Percentiles rank a stretch among this genome's conserved stretches.
Conservation (phyloP, 1,139 yeast genomes). For the Yamadazyma conglobata region DNA sequence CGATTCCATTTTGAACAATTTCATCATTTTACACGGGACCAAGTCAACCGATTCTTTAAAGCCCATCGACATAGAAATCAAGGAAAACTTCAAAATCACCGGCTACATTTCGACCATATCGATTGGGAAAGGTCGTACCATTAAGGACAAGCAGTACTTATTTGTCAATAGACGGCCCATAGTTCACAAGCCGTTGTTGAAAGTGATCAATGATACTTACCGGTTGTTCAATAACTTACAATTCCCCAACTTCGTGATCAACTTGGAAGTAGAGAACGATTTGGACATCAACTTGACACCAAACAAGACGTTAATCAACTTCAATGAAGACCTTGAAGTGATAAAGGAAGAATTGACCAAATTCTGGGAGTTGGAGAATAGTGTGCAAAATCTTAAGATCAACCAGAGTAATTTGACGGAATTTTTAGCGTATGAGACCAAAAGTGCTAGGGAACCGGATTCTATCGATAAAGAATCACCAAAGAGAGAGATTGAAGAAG, state of each 20-base stretch:
- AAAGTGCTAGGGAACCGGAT: background rate
- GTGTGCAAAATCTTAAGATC: conserved; percentile 6
- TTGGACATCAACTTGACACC: conserved; percentile 89
- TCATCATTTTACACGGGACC: conserved; percentile 69
- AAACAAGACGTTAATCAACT: conserved; percentile 46
- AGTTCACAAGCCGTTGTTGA: conserved; percentile 49
- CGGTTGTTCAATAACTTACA: conserved; percentile 69
- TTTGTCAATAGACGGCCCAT: conserved; percentile 80
- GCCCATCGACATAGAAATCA: conserved; percentile 36
- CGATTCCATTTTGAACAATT: conserved; percentile 42
- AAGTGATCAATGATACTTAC: conserved; percentile 70
- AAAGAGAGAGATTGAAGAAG: background rate
- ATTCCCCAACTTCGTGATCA: conserved; percentile 65
- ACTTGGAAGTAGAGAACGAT: conserved; percentile 49
- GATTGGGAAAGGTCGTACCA: conserved; percentile 63
- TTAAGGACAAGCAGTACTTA: conserved; percentile 70
- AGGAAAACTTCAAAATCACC: conserved; percentile 27
- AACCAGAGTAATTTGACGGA: conserved; percentile 2
- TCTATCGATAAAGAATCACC: background rate
- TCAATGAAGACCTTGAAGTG: conserved; percentile 6
- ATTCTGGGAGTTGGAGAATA: conserved; percentile 11
- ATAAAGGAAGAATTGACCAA: conserved; percentile 5
- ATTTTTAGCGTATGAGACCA: conserved; percentile 1
- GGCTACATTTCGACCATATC: conserved; percentile 77
- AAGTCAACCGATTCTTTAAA: conserved; percentile 56